Conservation (phyloP, 257 asterid species). For the Solanum paucissectum region DNA sequence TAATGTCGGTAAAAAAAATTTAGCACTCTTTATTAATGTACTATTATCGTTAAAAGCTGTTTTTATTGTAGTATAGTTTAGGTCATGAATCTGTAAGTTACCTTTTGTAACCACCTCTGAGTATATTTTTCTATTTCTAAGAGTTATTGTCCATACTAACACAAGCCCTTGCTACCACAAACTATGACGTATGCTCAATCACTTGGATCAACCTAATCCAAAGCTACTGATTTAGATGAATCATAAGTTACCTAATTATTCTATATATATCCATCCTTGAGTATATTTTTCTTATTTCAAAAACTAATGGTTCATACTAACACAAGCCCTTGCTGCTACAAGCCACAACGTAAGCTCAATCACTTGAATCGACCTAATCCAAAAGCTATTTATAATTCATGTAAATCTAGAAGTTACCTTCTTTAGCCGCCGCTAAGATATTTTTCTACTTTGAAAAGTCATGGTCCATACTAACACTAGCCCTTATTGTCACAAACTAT, state of each 20-base stretch:
- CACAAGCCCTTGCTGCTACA: background rate
- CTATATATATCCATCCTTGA: background rate
- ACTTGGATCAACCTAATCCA: background rate
- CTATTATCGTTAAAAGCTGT: too few relatives aligned
- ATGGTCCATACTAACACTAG: background rate
- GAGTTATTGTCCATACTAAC: too few relatives aligned
- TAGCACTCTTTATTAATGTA: too few relatives aligned
- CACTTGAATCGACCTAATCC: background rate
- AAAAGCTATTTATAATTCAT: background rate
- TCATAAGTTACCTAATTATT: background rate
- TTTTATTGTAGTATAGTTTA: background rate
- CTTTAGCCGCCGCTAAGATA: background rate
- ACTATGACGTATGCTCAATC: background rate
- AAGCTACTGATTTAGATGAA: too few relatives aligned
- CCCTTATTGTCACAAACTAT: background rate
- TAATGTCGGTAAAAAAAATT: accelerated
- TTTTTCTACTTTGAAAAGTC: background rate
- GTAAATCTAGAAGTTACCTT: background rate
- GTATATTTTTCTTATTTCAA: background rate
- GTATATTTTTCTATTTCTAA: background rate
- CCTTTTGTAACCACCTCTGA: background rate
- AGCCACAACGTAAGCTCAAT: background rate
- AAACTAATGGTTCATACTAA: background rate
- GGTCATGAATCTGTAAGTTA: background rate
- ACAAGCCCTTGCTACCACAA: background rate